Evolutionary conservation across 129 eudicot species (phyloP), one percentile per base, ranked within the genome.

Genomic region (Pulicaria dysenterica): DNA sequence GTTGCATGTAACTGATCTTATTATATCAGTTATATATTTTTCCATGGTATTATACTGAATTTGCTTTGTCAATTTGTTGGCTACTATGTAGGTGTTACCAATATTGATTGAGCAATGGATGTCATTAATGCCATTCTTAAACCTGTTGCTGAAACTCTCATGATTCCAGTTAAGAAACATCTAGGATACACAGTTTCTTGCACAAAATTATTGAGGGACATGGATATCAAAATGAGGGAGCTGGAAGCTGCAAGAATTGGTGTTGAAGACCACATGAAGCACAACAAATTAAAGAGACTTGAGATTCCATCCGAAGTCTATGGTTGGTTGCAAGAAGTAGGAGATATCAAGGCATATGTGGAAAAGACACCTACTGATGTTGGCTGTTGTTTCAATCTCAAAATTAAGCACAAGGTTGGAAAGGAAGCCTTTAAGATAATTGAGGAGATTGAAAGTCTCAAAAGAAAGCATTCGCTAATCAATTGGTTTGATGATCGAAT

Each of bases 291-390:
- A 5, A 59, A 40, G 1, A 11, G 12, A 5, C 38, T 9, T 8
- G 70, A 73, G 70, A 48, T 48, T 37, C 77, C 77, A 36, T 2
- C 69, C 15, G 24, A 31, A 10, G 60, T 73, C 11, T 41, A 39
- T 1, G 61, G 8, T 73, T 73, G 77, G 77, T 48, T 60, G 70
- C 7, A 37, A 15, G 77, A 46, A 5, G 70, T 73, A 4, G 70
- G 17, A 60, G 14, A 73, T 14, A 7, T 47, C 10, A 60, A 73
- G 69, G 2, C 4, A 15, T 11, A 60, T 0, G 50, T 54, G 9
- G 17, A 72, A 72, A 46, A 13, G 19, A 72, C 59, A 59, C 38
- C 61, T 39, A 12, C 17, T 2, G 39, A 1, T 4, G 11, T 45
- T 12, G 61, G 70, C 3, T 73, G 77, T 73, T 60, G 60, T 7